Percentiles rank a stretch among this genome's conserved stretches.
Conservation (phyloP, 2,329 filamentous ascomycete genomes). For the Coniochaeta hoffmannii region DNA sequence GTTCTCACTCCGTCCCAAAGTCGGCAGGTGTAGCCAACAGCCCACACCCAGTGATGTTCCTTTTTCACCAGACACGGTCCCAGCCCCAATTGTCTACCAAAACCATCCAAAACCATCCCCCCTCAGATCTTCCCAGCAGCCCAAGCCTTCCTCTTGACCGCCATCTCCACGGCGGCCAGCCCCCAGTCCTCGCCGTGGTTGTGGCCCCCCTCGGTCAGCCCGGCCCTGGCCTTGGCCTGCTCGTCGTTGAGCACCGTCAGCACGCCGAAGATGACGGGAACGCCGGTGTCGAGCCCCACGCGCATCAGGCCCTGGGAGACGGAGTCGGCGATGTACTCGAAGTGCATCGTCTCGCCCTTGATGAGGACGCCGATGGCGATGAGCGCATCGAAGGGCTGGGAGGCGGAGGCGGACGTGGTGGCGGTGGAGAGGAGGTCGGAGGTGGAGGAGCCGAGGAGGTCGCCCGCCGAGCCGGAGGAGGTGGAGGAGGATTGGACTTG, state of each 20-base stretch:
- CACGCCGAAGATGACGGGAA: slow-evolving; percentile 88
- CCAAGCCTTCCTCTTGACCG: slow-evolving; percentile 81
- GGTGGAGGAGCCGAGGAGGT: slow-evolving; percentile 64
- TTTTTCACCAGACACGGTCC: neutral
- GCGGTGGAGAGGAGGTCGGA: slow-evolving; percentile 55
- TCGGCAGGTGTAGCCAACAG: neutral
- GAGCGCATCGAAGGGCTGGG: slow-evolving; percentile 78
- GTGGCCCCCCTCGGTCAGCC: slow-evolving; percentile 60
- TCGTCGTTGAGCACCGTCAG: slow-evolving; percentile 84
- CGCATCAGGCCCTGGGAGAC: slow-evolving; percentile 92
- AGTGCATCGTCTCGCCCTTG: slow-evolving; percentile 99
- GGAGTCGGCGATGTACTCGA: slow-evolving; percentile 94
- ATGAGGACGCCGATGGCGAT: slow-evolving; percentile 95
- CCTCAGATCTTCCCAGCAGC: slow-evolving; percentile 52
- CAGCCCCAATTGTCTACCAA: neutral
- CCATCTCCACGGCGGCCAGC: slow-evolving; percentile 86
- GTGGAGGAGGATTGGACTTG: slow-evolving; percentile 71
- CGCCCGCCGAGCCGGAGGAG: slow-evolving; percentile 58
- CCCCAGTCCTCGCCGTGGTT: slow-evolving; percentile 99
- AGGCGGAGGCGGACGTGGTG: slow-evolving; percentile 28
- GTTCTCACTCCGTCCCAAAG: neutral
- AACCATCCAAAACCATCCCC: neutral
- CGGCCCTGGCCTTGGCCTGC: slow-evolving; percentile 79
- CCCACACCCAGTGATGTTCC: neutral
- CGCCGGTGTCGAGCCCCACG: slow-evolving; percentile 79